Evolutionary conservation across 768 basidiomycete species (phyloP), one percentile per base, ranked within the genome.

Genomic region (Lentinula boryana): DNA sequence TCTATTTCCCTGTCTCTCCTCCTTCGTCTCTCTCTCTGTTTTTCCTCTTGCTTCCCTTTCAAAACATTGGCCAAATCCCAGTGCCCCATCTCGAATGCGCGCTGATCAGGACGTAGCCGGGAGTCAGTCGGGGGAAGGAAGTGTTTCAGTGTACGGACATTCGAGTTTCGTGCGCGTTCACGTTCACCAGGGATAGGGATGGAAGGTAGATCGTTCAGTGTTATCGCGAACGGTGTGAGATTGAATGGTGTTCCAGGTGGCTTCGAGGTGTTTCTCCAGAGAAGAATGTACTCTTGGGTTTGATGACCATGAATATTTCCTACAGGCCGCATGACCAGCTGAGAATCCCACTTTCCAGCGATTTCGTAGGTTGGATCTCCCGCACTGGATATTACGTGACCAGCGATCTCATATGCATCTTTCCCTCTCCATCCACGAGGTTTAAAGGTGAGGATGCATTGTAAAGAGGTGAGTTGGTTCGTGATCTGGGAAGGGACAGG

Each of bases 201-300:
- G 8, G 44, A n/a, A 21, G 93, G 93, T 61, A 91, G 91, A 69
- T 96, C 87, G 68, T 98, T 98, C 62, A 97, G 77, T 0, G 93
- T 93, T 63, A 97, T 84, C 1, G 96, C 95, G 70, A 89, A 98
- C 0, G 95, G 95, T 0, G 95, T 96, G 21, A 98, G 82, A 72
- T 97, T 97, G 80, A 98, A 98, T 0, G 95, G 96, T 10, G 89
- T 86, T 0, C 80, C 80, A 1, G 78, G 75, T 0, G 80, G 79
- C 69, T 97, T 97, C 60, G 86, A 84, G 21, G 93, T 93, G 74
- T 98, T 98, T 62, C 91, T 81, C 95, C 95, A 98, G 2, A 98
- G 81, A 0, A 96, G 80, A 62, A 95, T 81, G 71, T 91, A 91
- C 67, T 93, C 89, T 13, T 84, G 83, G 44, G 82, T 72, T 54